Conservation (phyloP, 2,329 filamentous ascomycete genomes). For the Exophiala sp. region DNA sequence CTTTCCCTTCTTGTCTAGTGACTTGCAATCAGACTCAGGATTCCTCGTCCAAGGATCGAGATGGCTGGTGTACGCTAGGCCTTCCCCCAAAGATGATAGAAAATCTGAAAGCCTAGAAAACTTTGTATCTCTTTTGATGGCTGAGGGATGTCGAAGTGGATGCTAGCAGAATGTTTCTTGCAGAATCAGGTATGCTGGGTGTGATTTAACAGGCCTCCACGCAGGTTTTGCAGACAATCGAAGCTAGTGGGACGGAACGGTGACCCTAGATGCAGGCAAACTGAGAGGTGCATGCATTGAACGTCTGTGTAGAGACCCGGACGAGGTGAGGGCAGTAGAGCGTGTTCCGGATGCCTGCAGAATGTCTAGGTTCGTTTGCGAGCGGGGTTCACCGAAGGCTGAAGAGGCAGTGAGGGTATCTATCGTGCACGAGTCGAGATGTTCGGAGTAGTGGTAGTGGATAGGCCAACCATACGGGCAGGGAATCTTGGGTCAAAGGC, state of each 20-base stretch:
- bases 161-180: not conserved
- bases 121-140: too few species aligned
- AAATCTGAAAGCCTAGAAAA: too few species aligned
- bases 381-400: constrained; percentile 15
- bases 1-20: not conserved
- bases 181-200: constrained; percentile 10
- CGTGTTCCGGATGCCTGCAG: constrained; percentile 20
- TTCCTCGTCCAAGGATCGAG: not conserved
- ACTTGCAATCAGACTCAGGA: not conserved
- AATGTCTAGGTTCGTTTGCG: constrained; percentile 8
- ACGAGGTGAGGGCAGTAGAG: constrained; percentile 1
- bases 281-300: constrained; percentile 3
- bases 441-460: not conserved
- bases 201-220: constrained; percentile 12
- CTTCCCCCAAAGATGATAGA: too few species aligned
- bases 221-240: constrained; percentile 9
- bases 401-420: constrained; percentile 4
- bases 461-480: constrained; percentile 2
- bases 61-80: too few species aligned
- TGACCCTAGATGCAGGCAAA: not conserved
- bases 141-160: not conserved
- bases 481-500: constrained; percentile 4
- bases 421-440: constrained; percentile 5
- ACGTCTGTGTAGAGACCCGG: constrained; percentile 9
- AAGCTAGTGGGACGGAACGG: not conserved